Conservation (phyloP, 1,139 yeast species). For the Blastobotrys serpentis region DNA sequence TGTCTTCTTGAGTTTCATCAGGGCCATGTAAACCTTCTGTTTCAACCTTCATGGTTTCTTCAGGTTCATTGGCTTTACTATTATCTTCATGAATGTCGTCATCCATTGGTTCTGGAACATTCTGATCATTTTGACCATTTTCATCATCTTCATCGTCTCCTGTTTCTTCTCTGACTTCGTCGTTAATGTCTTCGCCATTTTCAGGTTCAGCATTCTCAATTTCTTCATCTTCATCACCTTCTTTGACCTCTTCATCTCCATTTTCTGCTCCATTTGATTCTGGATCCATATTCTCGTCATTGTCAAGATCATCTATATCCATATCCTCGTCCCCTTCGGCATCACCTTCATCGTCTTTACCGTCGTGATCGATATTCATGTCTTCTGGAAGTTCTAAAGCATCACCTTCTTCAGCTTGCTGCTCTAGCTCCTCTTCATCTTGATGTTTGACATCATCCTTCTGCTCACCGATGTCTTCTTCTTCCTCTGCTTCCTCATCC, state of each 20-base stretch:
- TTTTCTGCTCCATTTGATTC: constrained; percentile 38
- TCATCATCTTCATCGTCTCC: too few relatives aligned
- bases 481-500: constrained; percentile 57
- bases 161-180: constrained; percentile 40
- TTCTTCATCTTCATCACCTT: constrained; percentile 46
- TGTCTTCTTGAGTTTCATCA: constrained; percentile 51
- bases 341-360: constrained; percentile 35
- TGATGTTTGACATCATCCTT: constrained; percentile 87
- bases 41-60: constrained; percentile 31
- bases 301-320: constrained; percentile 37
- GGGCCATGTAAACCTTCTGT: constrained; percentile 41
- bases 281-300: constrained; percentile 35
- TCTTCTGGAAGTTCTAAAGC: constrained; percentile 41
- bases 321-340: constrained; percentile 37
- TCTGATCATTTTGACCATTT: too few relatives aligned
- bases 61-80: constrained; percentile 15
- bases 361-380: constrained; percentile 37
- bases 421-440: constrained; percentile 51
- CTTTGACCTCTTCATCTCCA: constrained; percentile 49
- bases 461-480: constrained; percentile 74
- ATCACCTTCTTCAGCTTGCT: constrained; percentile 39
- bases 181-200: constrained; percentile 72
- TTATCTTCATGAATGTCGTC: constrained; percentile 33
- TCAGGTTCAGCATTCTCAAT: constrained; percentile 34
- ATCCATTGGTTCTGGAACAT: constrained; percentile 30